Evolutionary conservation across 140 eudicot species (phyloP).

Genomic region (Oenanthe javanica): DNA sequence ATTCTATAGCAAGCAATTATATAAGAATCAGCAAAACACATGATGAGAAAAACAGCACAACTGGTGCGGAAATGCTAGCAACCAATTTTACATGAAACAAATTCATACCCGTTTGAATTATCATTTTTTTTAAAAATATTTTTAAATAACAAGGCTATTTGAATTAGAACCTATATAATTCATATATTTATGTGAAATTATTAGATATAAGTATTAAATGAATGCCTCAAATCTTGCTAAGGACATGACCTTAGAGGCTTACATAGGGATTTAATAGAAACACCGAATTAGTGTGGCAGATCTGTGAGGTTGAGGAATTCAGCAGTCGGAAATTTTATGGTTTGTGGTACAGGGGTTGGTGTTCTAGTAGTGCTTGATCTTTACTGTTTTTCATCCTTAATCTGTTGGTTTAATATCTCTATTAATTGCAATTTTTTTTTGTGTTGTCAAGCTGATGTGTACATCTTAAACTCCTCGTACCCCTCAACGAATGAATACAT

Average conservation of each 20-base stretch:
- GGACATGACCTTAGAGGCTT: background rate
- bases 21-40: background rate
- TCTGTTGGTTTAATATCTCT: no score
- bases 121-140: background rate
- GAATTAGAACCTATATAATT: no score
- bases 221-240: background rate
- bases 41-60: background rate
- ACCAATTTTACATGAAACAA: background rate
- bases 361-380: no score
- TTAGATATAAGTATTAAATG: background rate
- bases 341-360: no score
- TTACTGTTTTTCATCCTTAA: no score
- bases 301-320: background rate
- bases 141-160: no score
- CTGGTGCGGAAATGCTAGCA: background rate
- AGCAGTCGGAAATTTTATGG: background rate
- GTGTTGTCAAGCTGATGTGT: no score
- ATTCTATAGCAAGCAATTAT: slow-evolving; percentile 15
- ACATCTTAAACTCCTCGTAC: no score
- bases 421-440: no score
- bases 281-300: background rate
- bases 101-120: background rate
- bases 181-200: no score
- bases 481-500: no score
- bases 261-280: background rate